Evolutionary conservation across 306 rosid species (phyloP), one percentile per base, ranked within the genome.

Genomic region (Astragalus membranaceus): DNA sequence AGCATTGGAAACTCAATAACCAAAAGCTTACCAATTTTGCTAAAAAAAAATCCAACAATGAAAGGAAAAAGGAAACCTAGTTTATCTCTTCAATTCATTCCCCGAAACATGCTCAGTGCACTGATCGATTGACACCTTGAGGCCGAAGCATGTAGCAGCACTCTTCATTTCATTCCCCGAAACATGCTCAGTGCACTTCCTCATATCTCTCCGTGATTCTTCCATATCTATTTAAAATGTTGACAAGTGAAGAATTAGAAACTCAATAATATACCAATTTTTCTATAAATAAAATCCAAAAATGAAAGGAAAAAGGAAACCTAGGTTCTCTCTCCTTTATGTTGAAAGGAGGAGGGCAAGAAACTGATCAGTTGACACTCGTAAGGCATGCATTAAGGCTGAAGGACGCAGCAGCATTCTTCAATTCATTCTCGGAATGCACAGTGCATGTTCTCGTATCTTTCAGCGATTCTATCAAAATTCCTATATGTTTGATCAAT

Each of bases 131-230:
- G 74, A 85, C 85, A 43, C 89, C 68, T 89, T 85, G 68, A 91
- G 97, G 75, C 91, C 87, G 71, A 85, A 88, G 72, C 92, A 71
- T 43, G 97, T 87, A 13, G 97, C 92, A 15, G 92, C 92, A 72
- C 26, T 83, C n/a, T n/a, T n/a, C n/a, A n/a, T n/a, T n/a, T n/a
- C n/a, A n/a, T n/a, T n/a, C n/a, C n/a, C n/a, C n/a, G 81, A 83
- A 46, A 63, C 78, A 26, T 78, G 80, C 68, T 81, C 89, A 12
- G 57, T 78, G 54, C 86, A 77, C 56, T 80, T 89, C 42, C 82
- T 80, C 4, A 23, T 23, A 23, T 23, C 26, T 23, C 2, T 23
- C 26, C 1, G 26, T 23, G 26, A 23, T 23, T 23, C 26, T 23
- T 23, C 26, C 2, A 2, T 1, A 23, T 69, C 82, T 77, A 69